Evolutionary conservation across 495 filamentous ascomycete genomes (phyloP).

Genomic region (Sordaria brevicollis): DNA sequence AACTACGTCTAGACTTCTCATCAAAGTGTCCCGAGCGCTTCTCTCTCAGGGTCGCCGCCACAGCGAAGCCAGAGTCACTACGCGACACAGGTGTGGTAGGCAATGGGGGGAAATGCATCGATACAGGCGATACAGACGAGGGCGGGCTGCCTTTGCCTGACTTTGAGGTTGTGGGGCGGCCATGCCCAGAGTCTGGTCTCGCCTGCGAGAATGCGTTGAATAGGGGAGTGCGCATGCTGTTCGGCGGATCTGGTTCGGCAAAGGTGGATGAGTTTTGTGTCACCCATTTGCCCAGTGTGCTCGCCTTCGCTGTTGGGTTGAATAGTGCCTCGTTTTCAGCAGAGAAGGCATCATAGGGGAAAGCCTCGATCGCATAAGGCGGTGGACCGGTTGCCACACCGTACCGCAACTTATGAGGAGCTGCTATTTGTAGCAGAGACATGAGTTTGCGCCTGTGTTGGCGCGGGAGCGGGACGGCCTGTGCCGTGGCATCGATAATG

Average conservation of each 20-base stretch:
- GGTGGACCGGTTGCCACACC: constrained; percentile 85
- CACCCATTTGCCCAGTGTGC: constrained; percentile 72
- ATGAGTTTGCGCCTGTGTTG: constrained; percentile 85
- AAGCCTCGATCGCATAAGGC: constrained; percentile 84
- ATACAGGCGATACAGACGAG: constrained; percentile 77
- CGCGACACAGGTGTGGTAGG: constrained; percentile 69
- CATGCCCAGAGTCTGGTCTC: constrained; percentile 52
- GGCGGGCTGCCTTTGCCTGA: constrained; percentile 69
- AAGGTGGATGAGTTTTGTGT: constrained; percentile 82
- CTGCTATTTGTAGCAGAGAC: constrained; percentile 79
- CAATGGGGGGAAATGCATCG: constrained; percentile 64
- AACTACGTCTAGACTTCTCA: constrained; percentile 70
- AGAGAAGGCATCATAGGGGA: constrained; percentile 78
- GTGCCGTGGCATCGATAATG: constrained; percentile 67
- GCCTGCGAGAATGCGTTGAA: constrained; percentile 88
- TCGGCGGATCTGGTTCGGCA: constrained; percentile 51
- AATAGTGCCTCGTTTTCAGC: constrained; percentile 78
- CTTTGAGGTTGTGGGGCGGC: constrained; percentile 74
- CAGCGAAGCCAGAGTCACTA: constrained; percentile 78
- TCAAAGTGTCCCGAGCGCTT: constrained; percentile 96
- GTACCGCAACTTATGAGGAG: constrained; percentile 79
- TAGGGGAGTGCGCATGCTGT: constrained; percentile 37
- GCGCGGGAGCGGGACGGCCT: constrained; percentile 66
- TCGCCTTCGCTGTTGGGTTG: constrained; percentile 54
- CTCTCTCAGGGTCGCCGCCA: constrained; percentile 76